Evolutionary conservation across 345 rosid genomes (phyloP), one percentile per base, ranked within the genome.

Genomic region (Eucalyptus leucophloia): DNA sequence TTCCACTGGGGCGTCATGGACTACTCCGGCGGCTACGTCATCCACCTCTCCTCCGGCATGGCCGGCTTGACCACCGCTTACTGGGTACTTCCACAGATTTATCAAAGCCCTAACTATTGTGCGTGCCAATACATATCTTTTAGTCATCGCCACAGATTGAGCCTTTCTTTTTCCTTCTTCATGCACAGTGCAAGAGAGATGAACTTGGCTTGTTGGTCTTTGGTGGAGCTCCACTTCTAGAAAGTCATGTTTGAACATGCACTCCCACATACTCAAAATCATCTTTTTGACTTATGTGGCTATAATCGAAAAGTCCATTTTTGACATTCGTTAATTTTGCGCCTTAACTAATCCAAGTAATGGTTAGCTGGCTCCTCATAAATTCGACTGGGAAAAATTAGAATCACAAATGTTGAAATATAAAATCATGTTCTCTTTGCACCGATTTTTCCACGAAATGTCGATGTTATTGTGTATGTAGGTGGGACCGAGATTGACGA

Each of bases 21-120:
- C 88, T 92, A 92, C 88, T 91, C 92, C n/a, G 93, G 93, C 7
- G 93, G 92, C 87, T 92, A 88, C 72, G 92, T 92, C 88, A 92
- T 92, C 88, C 93, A 92, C 87, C 86, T 93, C 58, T 93, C 94
- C 32, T 93, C 93, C 34, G 94, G 94, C 13, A 91, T 91, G 37
- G 94, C 90, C 44, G 94, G 94, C 14, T 90, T 93, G 87, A 92
- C 92, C 12, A 87, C 93, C 9, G 94, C 94, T 17, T 92, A 53
- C 34, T 93, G 94, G 94, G 94, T 92, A 86, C 49, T 42, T 69
- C 40, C 45, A 4, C 72, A 77, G 45, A 40, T 23, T 54, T 23
- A 50, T 53, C 19, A 21, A 87, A 30, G 1, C 87, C 87, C 56
- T 53, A 18, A 5, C 24, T 5, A 47, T 24, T 2, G 86, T 11